Percentiles rank a stretch among this genome's conserved stretches.
Evolutionary conservation across 129 eudicot species (phyloP).

Genomic region (Oenanthe sinensis): DNA sequence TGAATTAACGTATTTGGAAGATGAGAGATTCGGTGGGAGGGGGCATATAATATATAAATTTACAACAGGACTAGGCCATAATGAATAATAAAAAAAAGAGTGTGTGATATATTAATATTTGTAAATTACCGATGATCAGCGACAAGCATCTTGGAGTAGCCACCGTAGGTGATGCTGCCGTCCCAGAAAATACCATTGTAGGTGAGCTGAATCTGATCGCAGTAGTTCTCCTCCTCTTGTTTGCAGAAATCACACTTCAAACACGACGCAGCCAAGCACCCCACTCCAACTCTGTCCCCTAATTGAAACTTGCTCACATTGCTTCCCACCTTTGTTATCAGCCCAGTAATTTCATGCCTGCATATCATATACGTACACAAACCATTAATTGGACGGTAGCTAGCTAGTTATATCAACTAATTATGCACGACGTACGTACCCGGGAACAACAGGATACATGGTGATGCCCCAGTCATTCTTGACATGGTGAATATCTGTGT

Average conservation of each 20-base stretch:
- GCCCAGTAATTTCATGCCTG: constrained; percentile 92
- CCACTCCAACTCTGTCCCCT: constrained; percentile 89
- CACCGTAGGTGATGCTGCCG: constrained; percentile 91
- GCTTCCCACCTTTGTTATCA: constrained; percentile 73
- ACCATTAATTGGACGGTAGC: too few species aligned
- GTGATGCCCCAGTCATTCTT: constrained; percentile 84
- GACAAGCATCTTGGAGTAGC: constrained; percentile 72
- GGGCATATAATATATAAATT: background rate
- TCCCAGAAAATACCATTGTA: constrained; percentile 91
- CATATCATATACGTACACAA: background rate
- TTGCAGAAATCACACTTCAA: constrained; percentile 66
- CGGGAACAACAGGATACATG: constrained; percentile 86
- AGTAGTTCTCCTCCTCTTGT: constrained; percentile 51
- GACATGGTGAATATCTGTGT: constrained; percentile 64
- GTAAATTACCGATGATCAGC: constrained; percentile 60
- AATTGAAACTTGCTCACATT: constrained; percentile 58
- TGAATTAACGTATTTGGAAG: background rate
- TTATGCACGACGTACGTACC: constrained; percentile 27
- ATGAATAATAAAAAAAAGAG: background rate
- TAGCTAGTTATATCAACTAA: background rate
- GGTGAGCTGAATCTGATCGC: constrained; percentile 55
- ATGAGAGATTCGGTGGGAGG: background rate
- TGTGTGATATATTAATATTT: too few species aligned
- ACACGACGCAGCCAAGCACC: constrained; percentile 74
- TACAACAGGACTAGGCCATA: background rate